These are phyloP conservation scores for Beauveria pseudobassiana DNA, from an alignment of 2,329 filamentous ascomycete genomes.

Conservation along the genomic window DNA sequence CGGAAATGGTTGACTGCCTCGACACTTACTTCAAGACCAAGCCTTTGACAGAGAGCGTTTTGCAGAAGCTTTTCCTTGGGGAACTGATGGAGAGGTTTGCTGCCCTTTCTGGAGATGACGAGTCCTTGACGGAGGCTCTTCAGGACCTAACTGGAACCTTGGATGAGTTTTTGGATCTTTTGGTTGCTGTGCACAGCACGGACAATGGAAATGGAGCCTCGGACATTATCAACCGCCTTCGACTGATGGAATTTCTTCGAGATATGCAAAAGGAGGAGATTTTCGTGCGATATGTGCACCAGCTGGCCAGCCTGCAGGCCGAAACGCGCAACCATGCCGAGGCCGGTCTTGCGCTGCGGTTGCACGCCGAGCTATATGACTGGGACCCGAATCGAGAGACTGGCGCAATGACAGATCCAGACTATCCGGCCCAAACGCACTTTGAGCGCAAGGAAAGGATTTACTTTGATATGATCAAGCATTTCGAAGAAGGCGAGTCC, in stretches of 20 bases:
- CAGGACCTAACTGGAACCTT: constrained; percentile 75
- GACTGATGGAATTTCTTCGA: constrained; percentile 91
- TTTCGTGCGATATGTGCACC: constrained; percentile 91
- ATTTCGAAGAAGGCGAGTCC: constrained; percentile 89
- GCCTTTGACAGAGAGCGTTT: constrained; percentile 75
- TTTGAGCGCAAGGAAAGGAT: constrained; percentile 91
- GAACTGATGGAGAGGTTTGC: constrained; percentile 80
- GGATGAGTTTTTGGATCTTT: constrained; percentile 82
- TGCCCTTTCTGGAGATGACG: constrained; percentile 54
- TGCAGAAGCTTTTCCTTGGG: constrained; percentile 86
- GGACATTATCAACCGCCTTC: constrained; percentile 78
- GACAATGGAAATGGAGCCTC: constrained; percentile 67
- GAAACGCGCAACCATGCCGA: constrained; percentile 74
- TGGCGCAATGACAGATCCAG: constrained; percentile 60
- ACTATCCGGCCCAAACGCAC: constrained; percentile 73
- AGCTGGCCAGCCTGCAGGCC: constrained; percentile 72
- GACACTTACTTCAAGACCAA: constrained; percentile 87
- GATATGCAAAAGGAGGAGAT: constrained; percentile 98
- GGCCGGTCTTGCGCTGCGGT: constrained; percentile 77
- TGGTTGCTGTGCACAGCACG: constrained; percentile 80
- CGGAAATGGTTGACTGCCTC: constrained; percentile 91
- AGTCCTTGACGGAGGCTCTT: constrained; percentile 68
- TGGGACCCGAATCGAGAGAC: constrained; percentile 72
- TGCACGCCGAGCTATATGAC: constrained; percentile 87
- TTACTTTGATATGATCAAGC: constrained; percentile 90